phyloP scores from a whole-genome alignment of 176 grass and related monocot species.

The Musa schizocarpa region DNA sequence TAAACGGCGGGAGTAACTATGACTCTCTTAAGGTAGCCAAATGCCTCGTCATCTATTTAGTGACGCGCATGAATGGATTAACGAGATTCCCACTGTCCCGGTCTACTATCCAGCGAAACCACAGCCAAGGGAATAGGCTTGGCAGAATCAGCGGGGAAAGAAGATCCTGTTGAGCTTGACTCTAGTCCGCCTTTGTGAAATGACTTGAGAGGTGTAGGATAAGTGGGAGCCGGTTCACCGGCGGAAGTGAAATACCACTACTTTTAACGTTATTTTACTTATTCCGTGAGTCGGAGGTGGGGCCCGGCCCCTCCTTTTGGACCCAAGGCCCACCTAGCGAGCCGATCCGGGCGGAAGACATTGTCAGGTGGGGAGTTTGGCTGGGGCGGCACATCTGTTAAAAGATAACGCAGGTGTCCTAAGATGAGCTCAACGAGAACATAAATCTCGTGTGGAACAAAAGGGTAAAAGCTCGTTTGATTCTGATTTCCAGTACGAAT shows the following conservation, averaged over 20 bases:
- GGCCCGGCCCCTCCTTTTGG: slow-evolving; percentile 5
- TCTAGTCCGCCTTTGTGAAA: no score
- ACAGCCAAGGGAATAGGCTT: no score
- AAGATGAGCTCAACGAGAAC: slow-evolving; percentile 59
- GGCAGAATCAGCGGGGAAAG: no score
- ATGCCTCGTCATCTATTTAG: slow-evolving; percentile 39
- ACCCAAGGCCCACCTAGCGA: no score
- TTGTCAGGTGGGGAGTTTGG: slow-evolving; percentile 43
- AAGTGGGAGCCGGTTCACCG: not conserved
- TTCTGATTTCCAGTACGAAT: slow-evolving; percentile 58
- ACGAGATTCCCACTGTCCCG: slow-evolving; percentile 17
- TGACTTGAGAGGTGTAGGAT: no score
- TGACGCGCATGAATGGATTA: slow-evolving; percentile 25
- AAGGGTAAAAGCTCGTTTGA: slow-evolving; percentile 69
- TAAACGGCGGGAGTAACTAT: slow-evolving; percentile 47
- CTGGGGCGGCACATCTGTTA: slow-evolving; percentile 51
- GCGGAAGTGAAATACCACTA: slow-evolving; percentile 59
- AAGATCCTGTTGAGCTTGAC: no score
- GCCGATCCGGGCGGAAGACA: slow-evolving; percentile 14
- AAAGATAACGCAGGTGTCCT: slow-evolving; percentile 58
- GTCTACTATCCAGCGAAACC: no score
- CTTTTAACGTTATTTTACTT: slow-evolving; percentile 86
- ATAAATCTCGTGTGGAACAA: slow-evolving; percentile 68
- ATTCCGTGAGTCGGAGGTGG: slow-evolving; percentile 47
- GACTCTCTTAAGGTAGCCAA: slow-evolving; percentile 86